Evolutionary conservation across 177 flowering plant species (phyloP), one percentile per base, ranked within the genome.

Genomic region (Vitis hybrid): DNA sequence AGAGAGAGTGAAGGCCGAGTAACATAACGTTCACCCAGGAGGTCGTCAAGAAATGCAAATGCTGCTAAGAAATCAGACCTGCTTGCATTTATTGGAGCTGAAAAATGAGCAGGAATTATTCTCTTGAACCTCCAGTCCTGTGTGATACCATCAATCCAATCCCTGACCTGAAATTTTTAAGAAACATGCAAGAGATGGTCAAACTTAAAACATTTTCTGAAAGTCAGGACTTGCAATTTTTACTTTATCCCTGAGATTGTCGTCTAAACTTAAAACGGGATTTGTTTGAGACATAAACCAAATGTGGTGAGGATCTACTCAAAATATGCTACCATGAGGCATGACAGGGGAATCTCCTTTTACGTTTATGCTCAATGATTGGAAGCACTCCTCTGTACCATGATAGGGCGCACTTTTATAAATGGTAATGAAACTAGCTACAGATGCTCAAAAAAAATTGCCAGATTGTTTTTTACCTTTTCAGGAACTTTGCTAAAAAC

Each of bases 401-500:
- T 29, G 31, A 29, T 29, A 29, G 31, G 31, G 31, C 31, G 5
- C 48, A 39, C 48, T 39, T 39, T 8, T 39, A 39, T 5, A 39
- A 39, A 39, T 39, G 48, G 9, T 39, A 39, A 39, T 5, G 48
- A 39, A 0, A 5, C 48, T 39, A 39, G 7, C 48, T 39, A 60
- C 63, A 60, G 12, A 60, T 29, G 31, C 31, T 29, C 31, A 60
- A 60, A 68, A n/a, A 3, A 67, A 10, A 31, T 20, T 18, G 12
- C 12, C 48, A 70, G 6, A 16, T 9, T 53, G 13, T 66, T 15
- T 10, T 65, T 59, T 80, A 87, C 98, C 97, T 93, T 95, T 74
- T 95, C 99, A 31, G 99, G 99, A 79, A 90, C 97, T 84, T 95
- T 95, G 88, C 91, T 90, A 85, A 95, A 95, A 70, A 95, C 98